Conservation (phyloP, 768 basidiomycete genomes). For the Tulasnella sp. region DNA sequence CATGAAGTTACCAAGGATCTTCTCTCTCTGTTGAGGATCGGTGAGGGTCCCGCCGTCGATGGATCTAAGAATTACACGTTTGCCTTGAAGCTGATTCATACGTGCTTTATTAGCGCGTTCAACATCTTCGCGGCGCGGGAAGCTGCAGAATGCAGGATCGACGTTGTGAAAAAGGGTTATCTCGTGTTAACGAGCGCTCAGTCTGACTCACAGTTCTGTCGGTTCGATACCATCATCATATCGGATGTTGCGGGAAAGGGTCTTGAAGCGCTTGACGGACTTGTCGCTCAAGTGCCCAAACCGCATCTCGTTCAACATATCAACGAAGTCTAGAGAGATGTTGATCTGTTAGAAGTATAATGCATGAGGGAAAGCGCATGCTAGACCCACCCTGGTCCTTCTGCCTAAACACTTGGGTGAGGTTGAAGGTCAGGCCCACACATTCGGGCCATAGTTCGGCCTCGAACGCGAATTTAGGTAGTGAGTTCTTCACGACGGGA, state of each 20-base stretch:
- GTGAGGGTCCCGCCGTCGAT: slow-evolving; percentile 50
- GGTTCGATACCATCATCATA: slow-evolving; percentile 77
- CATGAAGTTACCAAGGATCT: slow-evolving; percentile 84
- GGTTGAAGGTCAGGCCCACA: slow-evolving; percentile 75
- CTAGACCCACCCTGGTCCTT: slow-evolving; percentile 62
- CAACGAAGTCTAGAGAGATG: slow-evolving; percentile 57
- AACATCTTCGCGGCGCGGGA: slow-evolving; percentile 86
- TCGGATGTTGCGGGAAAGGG: slow-evolving; percentile 53
- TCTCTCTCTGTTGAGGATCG: slow-evolving; percentile 50
- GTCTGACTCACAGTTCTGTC: slow-evolving; percentile 66
- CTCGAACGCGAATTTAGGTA: slow-evolving; percentile 80
- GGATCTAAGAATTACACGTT: slow-evolving; percentile 40
- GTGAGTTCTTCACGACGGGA: slow-evolving; percentile 61
- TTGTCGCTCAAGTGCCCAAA: slow-evolving; percentile 57
- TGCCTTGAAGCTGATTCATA: slow-evolving; percentile 40
- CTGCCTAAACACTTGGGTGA: slow-evolving; percentile 93
- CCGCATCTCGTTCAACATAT: slow-evolving; percentile 98
- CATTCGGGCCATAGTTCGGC: slow-evolving; percentile 63
- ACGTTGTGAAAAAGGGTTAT: slow-evolving; percentile 13
- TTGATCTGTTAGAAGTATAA: neutral
- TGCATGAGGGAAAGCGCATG: neutral
- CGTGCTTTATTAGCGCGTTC: slow-evolving; percentile 68
- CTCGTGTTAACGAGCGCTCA: neutral
- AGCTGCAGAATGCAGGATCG: slow-evolving; percentile 36
- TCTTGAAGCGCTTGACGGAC: slow-evolving; percentile 61